These are phyloP conservation scores for Beauveria brongniartii DNA, from an alignment of 2,329 filamentous ascomycete species.

Conservation along the genomic window DNA sequence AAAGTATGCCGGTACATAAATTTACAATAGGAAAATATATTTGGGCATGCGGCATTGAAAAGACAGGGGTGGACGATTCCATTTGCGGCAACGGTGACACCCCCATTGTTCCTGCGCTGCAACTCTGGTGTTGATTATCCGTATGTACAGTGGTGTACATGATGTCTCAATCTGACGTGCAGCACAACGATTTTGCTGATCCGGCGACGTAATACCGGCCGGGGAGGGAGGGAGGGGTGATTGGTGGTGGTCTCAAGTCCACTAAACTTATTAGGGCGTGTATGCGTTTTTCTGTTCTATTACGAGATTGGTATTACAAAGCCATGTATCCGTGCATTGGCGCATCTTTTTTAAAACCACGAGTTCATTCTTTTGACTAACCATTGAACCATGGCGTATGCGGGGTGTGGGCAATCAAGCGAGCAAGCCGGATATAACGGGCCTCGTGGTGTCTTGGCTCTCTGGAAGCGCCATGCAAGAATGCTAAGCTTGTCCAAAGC, in stretches of 20 bases:
- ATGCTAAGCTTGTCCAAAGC: too few species aligned
- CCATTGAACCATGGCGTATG: too few species aligned
- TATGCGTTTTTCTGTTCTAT: neutral
- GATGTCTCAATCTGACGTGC: conserved; percentile 6
- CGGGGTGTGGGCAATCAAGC: too few species aligned
- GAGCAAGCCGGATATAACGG: too few species aligned
- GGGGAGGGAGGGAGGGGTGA: neutral
- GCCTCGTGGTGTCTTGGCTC: too few species aligned
- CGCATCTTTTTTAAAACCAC: neutral
- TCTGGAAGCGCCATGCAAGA: too few species aligned
- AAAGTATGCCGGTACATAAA: too few species aligned
- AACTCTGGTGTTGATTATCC: neutral
- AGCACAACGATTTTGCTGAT: conserved; percentile 5
- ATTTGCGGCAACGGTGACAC: too few species aligned
- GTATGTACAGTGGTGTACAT: neutral
- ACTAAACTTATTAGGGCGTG: neutral
- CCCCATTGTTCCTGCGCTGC: too few species aligned
- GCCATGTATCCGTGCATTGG: neutral
- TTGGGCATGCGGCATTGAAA: neutral
- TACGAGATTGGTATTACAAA: neutral
- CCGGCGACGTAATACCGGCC: neutral
- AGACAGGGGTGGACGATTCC: too few species aligned
- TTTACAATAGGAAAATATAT: neutral
- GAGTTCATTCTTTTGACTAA: too few species aligned
- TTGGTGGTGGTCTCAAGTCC: neutral